These are phyloP conservation scores for Populus ilicifolia DNA, from an alignment of 345 rosid genomes.

Conservation along the genomic window DNA sequence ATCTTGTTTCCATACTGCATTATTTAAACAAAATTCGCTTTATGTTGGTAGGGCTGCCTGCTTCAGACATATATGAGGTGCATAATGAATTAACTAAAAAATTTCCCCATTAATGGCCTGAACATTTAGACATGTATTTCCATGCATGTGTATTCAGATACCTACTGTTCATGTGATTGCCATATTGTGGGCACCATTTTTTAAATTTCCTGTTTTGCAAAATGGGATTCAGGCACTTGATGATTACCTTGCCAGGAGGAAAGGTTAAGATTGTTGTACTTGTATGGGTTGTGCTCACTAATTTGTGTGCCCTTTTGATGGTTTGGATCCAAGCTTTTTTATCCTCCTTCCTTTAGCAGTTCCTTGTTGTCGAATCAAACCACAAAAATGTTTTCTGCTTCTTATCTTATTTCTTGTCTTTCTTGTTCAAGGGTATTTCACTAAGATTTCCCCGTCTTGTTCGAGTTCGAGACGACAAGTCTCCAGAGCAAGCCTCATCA, in stretches of 20 bases:
- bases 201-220: too few relatives aligned
- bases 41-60: background rate
- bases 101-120: too few relatives aligned
- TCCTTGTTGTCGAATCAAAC: background rate
- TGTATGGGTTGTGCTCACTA: too few relatives aligned
- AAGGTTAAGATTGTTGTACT: too few relatives aligned
- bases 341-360: background rate
- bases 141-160: too few relatives aligned
- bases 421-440: constrained; percentile 60
- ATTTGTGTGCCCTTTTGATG: too few relatives aligned
- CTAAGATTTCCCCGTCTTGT: constrained; percentile 84
- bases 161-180: too few relatives aligned
- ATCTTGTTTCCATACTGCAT: background rate
- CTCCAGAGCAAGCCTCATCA: constrained; percentile 77
- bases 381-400: background rate
- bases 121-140: too few relatives aligned
- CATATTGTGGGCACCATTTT: too few relatives aligned
- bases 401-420: background rate
- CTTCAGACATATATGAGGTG: background rate
- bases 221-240: too few relatives aligned
- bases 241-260: too few relatives aligned
- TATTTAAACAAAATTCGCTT: background rate
- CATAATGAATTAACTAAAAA: too few relatives aligned
- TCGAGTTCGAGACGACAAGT: constrained; percentile 78
- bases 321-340: background rate